Conservation (phyloP, 495 filamentous ascomycete species). For the Penicillium ochrochloron region DNA sequence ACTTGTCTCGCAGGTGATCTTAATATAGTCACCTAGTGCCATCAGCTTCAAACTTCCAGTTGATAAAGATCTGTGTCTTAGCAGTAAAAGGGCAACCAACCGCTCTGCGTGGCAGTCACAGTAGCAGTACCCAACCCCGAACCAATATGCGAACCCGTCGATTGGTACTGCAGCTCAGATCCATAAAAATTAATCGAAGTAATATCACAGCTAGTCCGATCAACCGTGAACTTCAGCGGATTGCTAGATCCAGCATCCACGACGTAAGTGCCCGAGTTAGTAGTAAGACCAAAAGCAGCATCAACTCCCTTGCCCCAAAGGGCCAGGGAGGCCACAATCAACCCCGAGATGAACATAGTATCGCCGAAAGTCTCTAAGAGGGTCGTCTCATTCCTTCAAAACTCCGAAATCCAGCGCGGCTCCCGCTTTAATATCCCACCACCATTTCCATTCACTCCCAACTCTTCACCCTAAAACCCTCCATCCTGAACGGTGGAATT, state of each 20-base stretch:
- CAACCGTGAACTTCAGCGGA: constrained; percentile 60
- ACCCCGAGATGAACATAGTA: constrained; percentile 28
- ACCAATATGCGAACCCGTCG: constrained; percentile 58
- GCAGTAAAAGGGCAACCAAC: constrained; percentile 12
- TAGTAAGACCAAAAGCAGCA: constrained; percentile 42
- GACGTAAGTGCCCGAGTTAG: constrained; percentile 41
- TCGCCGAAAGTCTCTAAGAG: background rate
- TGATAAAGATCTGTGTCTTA: constrained; percentile 29
- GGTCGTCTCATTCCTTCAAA: background rate
- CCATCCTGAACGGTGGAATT: constrained; percentile 20
- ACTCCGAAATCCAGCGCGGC: background rate
- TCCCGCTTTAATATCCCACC: background rate
- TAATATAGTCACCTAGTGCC: constrained; percentile 56
- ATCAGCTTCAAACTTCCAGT: constrained; percentile 22
- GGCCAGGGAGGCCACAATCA: constrained; percentile 26
- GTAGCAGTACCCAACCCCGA: constrained; percentile 65
- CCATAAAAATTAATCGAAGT: constrained; percentile 63
- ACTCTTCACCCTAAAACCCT: constrained; percentile 16
- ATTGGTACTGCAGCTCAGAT: constrained; percentile 59
- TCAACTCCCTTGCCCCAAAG: constrained; percentile 29
- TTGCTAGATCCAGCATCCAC: constrained; percentile 60
- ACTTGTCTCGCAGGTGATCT: constrained; percentile 62
- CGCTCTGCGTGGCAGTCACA: constrained; percentile 52
- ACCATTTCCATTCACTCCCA: no score
- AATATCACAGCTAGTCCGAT: constrained; percentile 62